Base-by-base conservation (phyloP, 495 filamentous ascomycete species). In the Astrothelium macrocarpum region DNA sequence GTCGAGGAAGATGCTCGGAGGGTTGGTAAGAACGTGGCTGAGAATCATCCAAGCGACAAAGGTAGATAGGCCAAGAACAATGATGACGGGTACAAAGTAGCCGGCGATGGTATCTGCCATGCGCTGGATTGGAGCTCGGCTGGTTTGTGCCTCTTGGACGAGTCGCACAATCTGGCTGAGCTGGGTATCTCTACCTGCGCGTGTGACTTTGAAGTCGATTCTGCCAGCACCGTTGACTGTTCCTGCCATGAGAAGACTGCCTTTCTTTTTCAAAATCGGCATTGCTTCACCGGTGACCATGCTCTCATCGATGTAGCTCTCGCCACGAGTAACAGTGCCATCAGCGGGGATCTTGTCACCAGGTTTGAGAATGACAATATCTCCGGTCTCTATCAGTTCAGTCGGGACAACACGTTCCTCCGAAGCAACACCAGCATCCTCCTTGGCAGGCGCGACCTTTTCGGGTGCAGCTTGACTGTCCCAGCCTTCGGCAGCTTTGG, bases 221-320 rank as follows among this genome's bases (percentile, higher is more conserved):
- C 93, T 82, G 3, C 93, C 93, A 53, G 90, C 85, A 25, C 91
- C 91, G 70, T 99, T 99, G 66, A 99, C 93, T 4, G 94, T 99
- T 10, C 94, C 94, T n/a, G 91, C 94, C 71, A 97, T 91, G 43
- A 97, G 76, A 46, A 84, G 72, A 71, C 84, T 86, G 1, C 90
- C 90, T 67, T 89, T 88, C 62, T 81, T 82, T 73, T 97, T 99
- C 65, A 89, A 84, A 39, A 97, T 90, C 0, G 93, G 91, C 78
- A 96, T 88, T 1, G 93, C 87, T 77, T 99, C 94, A 61, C 94
- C 94, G 14, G 95, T 99, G 45, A 99, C 91, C 95, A 97, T 97
- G 71, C 90, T 95, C 73, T 99, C 94, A 69, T 99, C 91, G 45
- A 97, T 84, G 71, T 93, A 96, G 28, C 89, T 92, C 75, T 97